A percentile compares a stretch with the other conserved stretches of the same genome.
These are phyloP conservation scores for Novakomyces olei DNA, from an alignment of 805 yeast genomes.

Conservation along the genomic window DNA sequence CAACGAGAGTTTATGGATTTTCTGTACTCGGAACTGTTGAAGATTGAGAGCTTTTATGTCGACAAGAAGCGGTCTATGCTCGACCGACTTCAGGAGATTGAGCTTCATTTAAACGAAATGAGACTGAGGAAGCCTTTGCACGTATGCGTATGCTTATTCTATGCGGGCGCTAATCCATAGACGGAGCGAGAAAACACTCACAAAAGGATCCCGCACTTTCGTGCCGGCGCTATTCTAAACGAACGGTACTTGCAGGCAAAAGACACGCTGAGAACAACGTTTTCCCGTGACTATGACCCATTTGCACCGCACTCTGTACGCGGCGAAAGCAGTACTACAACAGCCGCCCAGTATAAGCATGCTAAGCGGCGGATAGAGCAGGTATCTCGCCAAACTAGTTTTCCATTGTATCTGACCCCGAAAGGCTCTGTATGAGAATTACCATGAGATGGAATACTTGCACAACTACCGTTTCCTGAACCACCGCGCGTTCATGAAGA, in stretches of 20 bases:
- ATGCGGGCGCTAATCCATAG: neutral
- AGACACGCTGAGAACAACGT: too few relatives aligned
- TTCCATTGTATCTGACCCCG: slow-evolving; percentile 48
- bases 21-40: slow-evolving; percentile 2
- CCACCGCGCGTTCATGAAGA: slow-evolving; percentile 71
- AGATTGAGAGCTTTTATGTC: slow-evolving; percentile 2
- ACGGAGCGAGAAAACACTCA: neutral
- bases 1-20: slow-evolving; percentile 9
- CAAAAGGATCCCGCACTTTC: neutral
- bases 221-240: neutral
- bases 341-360: neutral
- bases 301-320: slow-evolving; percentile 1
- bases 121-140: too few relatives aligned
- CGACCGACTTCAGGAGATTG: neutral
- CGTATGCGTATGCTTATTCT: too few relatives aligned
- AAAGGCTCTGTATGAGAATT: slow-evolving; percentile 46
- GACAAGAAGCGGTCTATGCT: slow-evolving; percentile 4
- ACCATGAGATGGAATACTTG: slow-evolving; percentile 47
- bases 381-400: slow-evolving; percentile 29
- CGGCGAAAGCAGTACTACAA: neutral
- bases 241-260: too few relatives aligned
- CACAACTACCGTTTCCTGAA: slow-evolving; percentile 54
- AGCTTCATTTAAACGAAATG: too few relatives aligned
- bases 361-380: neutral
- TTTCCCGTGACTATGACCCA: neutral